A percentile compares a stretch with the other conserved stretches of the same genome.
These are phyloP conservation scores for Podospora pseudoanserina DNA, from an alignment of 495 filamentous ascomycete species.

Conservation along the genomic window DNA sequence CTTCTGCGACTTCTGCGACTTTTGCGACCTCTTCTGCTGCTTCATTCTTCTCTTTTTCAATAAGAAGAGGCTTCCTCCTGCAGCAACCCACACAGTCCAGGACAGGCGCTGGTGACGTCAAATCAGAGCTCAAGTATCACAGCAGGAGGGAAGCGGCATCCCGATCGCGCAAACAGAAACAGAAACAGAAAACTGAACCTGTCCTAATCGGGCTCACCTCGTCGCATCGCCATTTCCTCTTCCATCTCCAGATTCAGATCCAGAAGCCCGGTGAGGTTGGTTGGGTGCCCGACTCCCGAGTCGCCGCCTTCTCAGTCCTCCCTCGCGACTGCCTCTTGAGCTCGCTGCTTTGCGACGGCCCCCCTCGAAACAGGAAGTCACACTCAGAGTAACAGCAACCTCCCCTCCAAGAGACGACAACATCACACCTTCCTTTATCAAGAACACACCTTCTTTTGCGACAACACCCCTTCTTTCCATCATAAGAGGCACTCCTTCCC, in stretches of 20 bases:
- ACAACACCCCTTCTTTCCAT: background rate
- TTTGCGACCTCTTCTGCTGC: background rate
- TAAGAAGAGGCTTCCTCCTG: background rate
- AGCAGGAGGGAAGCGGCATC: slow-evolving; percentile 19
- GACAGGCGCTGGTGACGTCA: slow-evolving; percentile 14
- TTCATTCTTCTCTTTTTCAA: background rate
- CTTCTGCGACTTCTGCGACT: background rate
- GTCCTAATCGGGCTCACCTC: background rate
- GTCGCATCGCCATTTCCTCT: background rate
- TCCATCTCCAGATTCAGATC: background rate
- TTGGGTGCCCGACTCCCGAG: background rate
- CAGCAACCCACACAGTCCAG: background rate
- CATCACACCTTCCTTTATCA: no score
- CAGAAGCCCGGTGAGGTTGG: background rate
- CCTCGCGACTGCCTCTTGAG: background rate
- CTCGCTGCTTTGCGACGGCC: background rate
- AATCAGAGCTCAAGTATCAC: slow-evolving; percentile 20
- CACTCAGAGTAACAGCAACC: no score
- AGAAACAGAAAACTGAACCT: background rate
- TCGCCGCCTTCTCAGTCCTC: background rate
- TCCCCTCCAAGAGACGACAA: no score
- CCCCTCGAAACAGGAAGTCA: background rate
- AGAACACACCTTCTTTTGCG: no score
- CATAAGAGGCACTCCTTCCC: background rate
- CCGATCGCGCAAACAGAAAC: slow-evolving; percentile 1